Percentiles rank a stretch among this genome's conserved stretches.
Evolutionary conservation across 306 rosid genomes (phyloP).

Genomic region (Sophora flavescens): DNA sequence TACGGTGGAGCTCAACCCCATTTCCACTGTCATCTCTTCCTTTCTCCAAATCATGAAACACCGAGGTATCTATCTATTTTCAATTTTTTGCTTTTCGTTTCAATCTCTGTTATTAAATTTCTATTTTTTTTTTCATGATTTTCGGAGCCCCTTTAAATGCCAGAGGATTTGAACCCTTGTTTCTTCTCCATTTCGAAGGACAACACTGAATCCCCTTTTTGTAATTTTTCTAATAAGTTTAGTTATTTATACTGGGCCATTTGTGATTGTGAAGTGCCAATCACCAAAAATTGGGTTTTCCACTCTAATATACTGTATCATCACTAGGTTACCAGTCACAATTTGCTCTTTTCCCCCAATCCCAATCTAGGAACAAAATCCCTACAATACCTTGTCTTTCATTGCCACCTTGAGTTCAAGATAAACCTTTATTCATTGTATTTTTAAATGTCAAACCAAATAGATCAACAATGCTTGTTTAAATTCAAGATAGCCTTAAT

Average conservation of each 20-base stretch:
- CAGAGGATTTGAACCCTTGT: neutral
- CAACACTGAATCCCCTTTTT: neutral
- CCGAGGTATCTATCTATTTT: slow-evolving; percentile 49
- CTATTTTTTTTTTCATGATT: neutral
- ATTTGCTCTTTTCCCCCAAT: no score
- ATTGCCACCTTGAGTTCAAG: no score
- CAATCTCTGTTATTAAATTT: neutral
- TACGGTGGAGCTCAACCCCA: slow-evolving; percentile 73
- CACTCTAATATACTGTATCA: no score
- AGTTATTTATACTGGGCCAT: neutral
- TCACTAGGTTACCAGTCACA: no score
- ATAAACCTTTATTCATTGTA: no score
- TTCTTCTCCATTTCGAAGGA: neutral
- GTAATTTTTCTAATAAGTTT: neutral
- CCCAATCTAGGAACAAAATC: no score
- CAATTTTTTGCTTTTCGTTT: neutral
- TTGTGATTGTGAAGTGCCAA: neutral
- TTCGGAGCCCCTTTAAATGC: slow-evolving; percentile 8
- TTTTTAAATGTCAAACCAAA: no score
- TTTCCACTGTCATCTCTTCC: slow-evolving; percentile 79
- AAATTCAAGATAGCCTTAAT: no score
- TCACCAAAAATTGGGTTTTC: neutral
- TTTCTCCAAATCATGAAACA: slow-evolving; percentile 86
- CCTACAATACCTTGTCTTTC: no score
- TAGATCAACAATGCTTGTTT: no score